Percentiles rank a stretch among this genome's conserved stretches.
phyloP scores from a whole-genome alignment of 768 basidiomycete species.

The Calvatia gigantea region DNA sequence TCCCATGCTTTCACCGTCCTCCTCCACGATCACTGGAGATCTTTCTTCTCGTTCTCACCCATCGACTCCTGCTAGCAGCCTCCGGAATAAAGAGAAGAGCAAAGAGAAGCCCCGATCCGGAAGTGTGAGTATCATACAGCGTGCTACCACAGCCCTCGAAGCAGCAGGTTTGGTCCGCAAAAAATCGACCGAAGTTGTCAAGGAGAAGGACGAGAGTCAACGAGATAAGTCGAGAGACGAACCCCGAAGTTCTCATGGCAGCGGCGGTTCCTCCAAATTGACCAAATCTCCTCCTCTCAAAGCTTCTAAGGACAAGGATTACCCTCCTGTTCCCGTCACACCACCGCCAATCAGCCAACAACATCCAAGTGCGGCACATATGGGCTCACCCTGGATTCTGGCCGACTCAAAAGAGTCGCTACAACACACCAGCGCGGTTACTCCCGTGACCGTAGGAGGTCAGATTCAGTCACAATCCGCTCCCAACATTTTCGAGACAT shows the following conservation, averaged over 20 bases:
- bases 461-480: slow-evolving; percentile 48
- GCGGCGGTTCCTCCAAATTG: slow-evolving; percentile 53
- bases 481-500: slow-evolving; percentile 31
- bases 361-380: slow-evolving; percentile 32
- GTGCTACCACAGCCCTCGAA: slow-evolving; percentile 87
- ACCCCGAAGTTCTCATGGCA: slow-evolving; percentile 62
- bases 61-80: slow-evolving; percentile 62
- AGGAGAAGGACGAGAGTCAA: slow-evolving; percentile 47
- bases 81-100: slow-evolving; percentile 52
- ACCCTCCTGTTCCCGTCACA: slow-evolving; percentile 39
- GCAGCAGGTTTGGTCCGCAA: slow-evolving; percentile 82
- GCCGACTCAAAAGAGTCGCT: slow-evolving; percentile 40
- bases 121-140: slow-evolving; percentile 94
- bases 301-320: slow-evolving; percentile 43
- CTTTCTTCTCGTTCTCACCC: slow-evolving; percentile 60
- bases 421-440: slow-evolving; percentile 15
- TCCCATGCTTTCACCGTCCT: slow-evolving; percentile 56
- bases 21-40: slow-evolving; percentile 42
- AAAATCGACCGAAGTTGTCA: slow-evolving; percentile 73
- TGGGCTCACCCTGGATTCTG: slow-evolving; percentile 75
- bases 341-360: slow-evolving; percentile 46
- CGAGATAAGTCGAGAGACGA: slow-evolving; percentile 44
- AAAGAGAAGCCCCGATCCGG: slow-evolving; percentile 74
- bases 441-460: slow-evolving; percentile 42
- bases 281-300: slow-evolving; percentile 69